These are phyloP conservation scores for Ambrosiella cleistominuta DNA, from an alignment of 2,329 filamentous ascomycete genomes.

Conservation along the genomic window DNA sequence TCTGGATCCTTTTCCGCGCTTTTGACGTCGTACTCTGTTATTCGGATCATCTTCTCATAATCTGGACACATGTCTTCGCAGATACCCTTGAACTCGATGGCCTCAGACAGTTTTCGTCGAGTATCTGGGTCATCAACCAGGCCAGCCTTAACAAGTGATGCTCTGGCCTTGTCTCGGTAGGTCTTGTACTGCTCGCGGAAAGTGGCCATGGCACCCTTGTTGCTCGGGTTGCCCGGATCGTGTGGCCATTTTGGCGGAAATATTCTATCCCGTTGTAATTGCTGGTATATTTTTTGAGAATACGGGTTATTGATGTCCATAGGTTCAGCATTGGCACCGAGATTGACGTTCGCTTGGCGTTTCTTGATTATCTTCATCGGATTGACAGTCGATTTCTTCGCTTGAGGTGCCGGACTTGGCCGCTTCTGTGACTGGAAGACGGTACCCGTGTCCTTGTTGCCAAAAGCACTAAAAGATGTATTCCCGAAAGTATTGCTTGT, in stretches of 20 bases:
- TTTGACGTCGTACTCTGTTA: conserved; percentile 42
- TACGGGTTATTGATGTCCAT: conserved; percentile 22
- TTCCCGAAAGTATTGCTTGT: neutral
- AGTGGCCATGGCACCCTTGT: conserved; percentile 33
- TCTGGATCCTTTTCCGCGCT: conserved; percentile 33
- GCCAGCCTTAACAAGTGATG: conserved; percentile 38
- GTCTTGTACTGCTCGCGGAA: conserved; percentile 38
- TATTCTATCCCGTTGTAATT: conserved; percentile 37
- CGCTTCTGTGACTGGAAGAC: neutral
- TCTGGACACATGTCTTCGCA: conserved; percentile 55
- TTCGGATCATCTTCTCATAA: conserved; percentile 45
- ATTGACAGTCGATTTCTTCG: neutral
- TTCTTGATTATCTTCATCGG: neutral
- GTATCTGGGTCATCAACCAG: conserved; percentile 49
- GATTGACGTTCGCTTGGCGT: neutral
- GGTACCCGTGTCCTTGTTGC: no score
- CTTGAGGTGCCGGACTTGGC: neutral
- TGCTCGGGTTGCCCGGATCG: conserved; percentile 34
- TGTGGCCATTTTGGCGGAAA: conserved; percentile 36
- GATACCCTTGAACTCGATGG: conserved; percentile 49
- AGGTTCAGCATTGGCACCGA: conserved; percentile 9
- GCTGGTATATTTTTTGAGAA: conserved; percentile 33
- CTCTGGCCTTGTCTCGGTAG: conserved; percentile 39
- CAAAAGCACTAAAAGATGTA: no score
- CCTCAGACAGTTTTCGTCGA: conserved; percentile 42